Evolutionary conservation across 1,284 basidiomycete species (phyloP), one percentile per base, ranked within the genome.

Genomic region (Moesziomyces sp.): DNA sequence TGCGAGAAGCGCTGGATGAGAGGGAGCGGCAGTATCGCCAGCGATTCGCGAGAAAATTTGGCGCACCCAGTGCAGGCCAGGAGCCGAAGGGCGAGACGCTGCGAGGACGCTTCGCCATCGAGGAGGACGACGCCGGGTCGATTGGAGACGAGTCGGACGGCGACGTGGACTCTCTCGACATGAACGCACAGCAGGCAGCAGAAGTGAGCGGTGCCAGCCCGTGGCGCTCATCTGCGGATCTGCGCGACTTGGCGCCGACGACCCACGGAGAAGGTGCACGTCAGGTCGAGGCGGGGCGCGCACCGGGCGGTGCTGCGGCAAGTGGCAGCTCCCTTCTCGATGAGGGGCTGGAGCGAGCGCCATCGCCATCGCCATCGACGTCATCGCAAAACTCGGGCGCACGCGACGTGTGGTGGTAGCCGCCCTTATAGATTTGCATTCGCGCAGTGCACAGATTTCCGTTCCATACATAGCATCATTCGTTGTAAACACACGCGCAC

Each of bases 1-100:
- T 75, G 52, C 52, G 62, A 16, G 63, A 75, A 30, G 73, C 73
- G 19, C 55, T 75, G 26, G 52, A 61, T 23, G 73, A 71, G 47
- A 45, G 73, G 8, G 73, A 75, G 47, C 44, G 73, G 19, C 63
- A 67, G 51, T 75, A 70, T 21, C 53, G 54, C 35, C 40, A 58
- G 23, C 60, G 63, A 5, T 64, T 74, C 24, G 63, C 46, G 35
- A 46, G 54, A 3, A 28, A 19, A 35, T 18, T 19, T 16, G 21
- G 33, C 49, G 13, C 21, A 14, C 5, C n/a, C 46, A 23, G 18
- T 5, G 33, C n/a, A 16, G 33, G n/a, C 14, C 11, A n/a, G 33
- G 21, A 14, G 10, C 19, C 11, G 10, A 18, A n/a, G 13, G n/a
- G 33, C 26, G 49, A 38, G 8, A 26, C n/a, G 21, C 33, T 55